phyloP scores from a whole-genome alignment of 495 filamentous ascomycete genomes.

The Penicillium mononematosum region DNA sequence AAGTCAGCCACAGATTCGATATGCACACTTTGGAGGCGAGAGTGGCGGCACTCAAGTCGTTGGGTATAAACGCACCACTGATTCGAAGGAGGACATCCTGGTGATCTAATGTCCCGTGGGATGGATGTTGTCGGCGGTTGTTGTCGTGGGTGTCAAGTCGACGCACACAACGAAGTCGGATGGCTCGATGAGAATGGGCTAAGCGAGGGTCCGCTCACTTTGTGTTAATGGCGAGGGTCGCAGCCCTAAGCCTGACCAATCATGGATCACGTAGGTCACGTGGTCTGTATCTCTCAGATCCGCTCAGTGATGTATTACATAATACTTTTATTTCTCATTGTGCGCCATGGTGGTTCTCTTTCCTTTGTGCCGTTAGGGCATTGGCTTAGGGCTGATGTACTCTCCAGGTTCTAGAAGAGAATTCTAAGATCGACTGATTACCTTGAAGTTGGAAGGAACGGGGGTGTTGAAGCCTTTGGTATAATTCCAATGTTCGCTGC shows the following conservation, averaged over 20 bases:
- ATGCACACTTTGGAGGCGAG: constrained; percentile 16
- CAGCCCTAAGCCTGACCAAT: constrained; percentile 43
- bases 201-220: constrained; percentile 39
- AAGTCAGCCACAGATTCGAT: constrained; percentile 31
- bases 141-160: constrained; percentile 50
- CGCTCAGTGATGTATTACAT: constrained; percentile 1
- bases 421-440: neutral
- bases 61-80: constrained; percentile 72
- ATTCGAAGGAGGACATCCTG: constrained; percentile 98
- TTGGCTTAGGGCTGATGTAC: constrained; percentile 25
- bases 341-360: constrained; percentile 6
- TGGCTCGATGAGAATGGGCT: constrained; percentile 42
- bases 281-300: constrained; percentile 6
- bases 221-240: constrained; percentile 42
- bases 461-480: neutral
- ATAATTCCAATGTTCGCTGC: neutral
- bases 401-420: constrained; percentile 21
- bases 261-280: constrained; percentile 20
- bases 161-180: constrained; percentile 50
- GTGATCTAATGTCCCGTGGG: constrained; percentile 48
- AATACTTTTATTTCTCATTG: constrained; percentile 11
- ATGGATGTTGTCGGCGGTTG: constrained; percentile 51
- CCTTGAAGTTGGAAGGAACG: neutral
- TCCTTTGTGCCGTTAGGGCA: constrained; percentile 21
- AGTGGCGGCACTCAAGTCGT: constrained; percentile 9